phyloP scores from a whole-genome alignment of 2,329 filamentous ascomycete genomes.

The Coleophoma eucalyptorum region DNA sequence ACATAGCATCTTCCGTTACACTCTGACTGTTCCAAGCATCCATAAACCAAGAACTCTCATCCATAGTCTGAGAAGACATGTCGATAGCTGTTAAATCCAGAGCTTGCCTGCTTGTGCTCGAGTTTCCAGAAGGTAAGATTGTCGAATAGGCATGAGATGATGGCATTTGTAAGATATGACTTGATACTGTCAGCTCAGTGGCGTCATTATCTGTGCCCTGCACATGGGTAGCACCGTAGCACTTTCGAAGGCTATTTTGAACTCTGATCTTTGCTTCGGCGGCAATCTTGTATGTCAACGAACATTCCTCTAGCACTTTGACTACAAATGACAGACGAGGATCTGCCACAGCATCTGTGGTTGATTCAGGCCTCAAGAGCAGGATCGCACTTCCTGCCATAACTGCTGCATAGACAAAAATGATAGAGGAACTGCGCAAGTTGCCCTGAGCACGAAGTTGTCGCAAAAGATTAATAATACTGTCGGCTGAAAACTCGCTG shows the following conservation, averaged over 20 bases:
- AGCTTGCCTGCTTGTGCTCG: not conserved
- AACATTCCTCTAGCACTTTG: not conserved
- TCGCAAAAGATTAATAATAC: slow-evolving; percentile 16
- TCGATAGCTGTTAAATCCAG: not conserved
- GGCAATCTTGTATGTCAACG: not conserved
- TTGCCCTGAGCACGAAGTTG: slow-evolving; percentile 18
- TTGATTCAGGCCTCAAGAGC: not conserved
- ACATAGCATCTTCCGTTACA: not conserved
- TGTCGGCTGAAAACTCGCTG: slow-evolving; percentile 17
- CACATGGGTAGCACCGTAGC: not conserved
- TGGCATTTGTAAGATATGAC: not conserved
- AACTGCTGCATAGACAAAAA: slow-evolving; percentile 17
- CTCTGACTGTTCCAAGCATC: not conserved
- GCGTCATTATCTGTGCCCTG: not conserved
- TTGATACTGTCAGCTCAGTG: not conserved
- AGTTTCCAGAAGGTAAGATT: not conserved
- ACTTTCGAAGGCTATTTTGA: not conserved
- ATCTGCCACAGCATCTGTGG: not conserved
- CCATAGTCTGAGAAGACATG: not conserved
- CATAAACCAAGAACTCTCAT: not conserved
- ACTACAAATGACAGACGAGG: not conserved
- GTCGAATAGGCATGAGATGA: not conserved
- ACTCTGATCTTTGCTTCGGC: not conserved
- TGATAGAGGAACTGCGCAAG: slow-evolving; percentile 16
- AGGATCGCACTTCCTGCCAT: slow-evolving; percentile 1